phyloP scores from a whole-genome alignment of 2,329 filamentous ascomycete genomes.

The Beauveria pseudobassiana region DNA sequence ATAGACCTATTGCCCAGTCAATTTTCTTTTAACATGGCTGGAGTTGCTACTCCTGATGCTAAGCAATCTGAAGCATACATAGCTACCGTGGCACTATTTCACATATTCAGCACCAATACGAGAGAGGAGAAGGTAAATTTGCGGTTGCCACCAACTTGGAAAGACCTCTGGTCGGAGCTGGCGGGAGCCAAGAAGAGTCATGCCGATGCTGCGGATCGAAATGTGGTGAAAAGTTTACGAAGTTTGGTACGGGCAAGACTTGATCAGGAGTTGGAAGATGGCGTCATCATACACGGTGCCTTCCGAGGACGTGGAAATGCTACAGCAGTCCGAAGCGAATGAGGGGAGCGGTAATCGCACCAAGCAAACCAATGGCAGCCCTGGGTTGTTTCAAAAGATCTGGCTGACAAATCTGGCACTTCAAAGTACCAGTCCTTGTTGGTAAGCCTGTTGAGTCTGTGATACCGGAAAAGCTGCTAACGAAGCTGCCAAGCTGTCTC shows the following conservation, averaged over 20 bases:
- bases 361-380: slow-evolving; percentile 29
- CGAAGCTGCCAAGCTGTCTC: slow-evolving; percentile 37
- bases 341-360: slow-evolving; percentile 38
- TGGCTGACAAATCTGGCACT: slow-evolving; percentile 50
- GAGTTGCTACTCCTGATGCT: slow-evolving; percentile 63
- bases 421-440: slow-evolving; percentile 73
- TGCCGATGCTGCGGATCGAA: slow-evolving; percentile 63
- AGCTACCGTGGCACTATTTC: slow-evolving; percentile 74
- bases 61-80: slow-evolving; percentile 84
- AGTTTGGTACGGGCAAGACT: slow-evolving; percentile 60
- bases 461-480: slow-evolving; percentile 5
- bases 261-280: slow-evolving; percentile 64
- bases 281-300: slow-evolving; percentile 68
- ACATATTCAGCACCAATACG: slow-evolving; percentile 65
- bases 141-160: slow-evolving; percentile 71
- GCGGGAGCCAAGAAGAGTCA: slow-evolving; percentile 61
- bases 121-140: slow-evolving; percentile 84
- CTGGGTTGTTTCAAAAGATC: slow-evolving; percentile 47
- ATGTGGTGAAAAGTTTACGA: slow-evolving; percentile 59
- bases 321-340: slow-evolving; percentile 37
- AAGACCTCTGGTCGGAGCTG: slow-evolving; percentile 79
- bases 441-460: slow-evolving; percentile 28
- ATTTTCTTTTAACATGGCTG: slow-evolving; percentile 65
- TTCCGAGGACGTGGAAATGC: slow-evolving; percentile 56
- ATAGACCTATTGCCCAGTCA: slow-evolving; percentile 38